Percentiles rank a stretch among this genome's conserved stretches.
These are phyloP conservation scores for Cyberlindnera japonica DNA, from an alignment of 805 yeast species.

Conservation along the genomic window DNA sequence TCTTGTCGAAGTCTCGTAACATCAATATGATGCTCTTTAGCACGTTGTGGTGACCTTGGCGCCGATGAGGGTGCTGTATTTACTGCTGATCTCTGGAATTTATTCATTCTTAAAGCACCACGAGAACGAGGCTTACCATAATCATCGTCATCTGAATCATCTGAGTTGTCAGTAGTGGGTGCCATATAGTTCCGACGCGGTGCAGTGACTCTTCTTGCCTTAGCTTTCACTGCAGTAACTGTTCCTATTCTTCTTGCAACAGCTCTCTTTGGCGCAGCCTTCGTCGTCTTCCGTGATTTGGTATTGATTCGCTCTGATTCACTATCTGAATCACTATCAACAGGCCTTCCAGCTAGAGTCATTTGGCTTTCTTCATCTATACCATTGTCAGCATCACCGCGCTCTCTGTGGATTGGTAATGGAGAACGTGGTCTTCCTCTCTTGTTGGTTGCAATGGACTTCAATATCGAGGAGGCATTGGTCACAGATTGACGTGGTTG, in stretches of 20 bases:
- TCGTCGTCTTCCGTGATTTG: background rate
- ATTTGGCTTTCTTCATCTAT: background rate
- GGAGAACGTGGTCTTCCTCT: slow-evolving; percentile 3
- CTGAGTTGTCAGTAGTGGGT: slow-evolving; percentile 7
- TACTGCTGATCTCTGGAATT: slow-evolving; percentile 10
- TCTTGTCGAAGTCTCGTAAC: slow-evolving; percentile 19
- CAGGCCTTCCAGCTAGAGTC: slow-evolving; percentile 7
- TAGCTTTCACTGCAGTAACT: slow-evolving; percentile 6
- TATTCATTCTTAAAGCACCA: slow-evolving; percentile 8
- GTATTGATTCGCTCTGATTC: slow-evolving; percentile 2
- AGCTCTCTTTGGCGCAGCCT: background rate
- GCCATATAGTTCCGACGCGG: slow-evolving; percentile 2
- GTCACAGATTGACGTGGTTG: slow-evolving; percentile 9
- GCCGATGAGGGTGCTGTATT: background rate
- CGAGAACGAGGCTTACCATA: slow-evolving; percentile 1
- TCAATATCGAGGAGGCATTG: slow-evolving; percentile 9
- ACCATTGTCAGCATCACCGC: slow-evolving; percentile 5
- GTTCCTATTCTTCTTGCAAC: background rate
- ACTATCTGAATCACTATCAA: slow-evolving; percentile 9
- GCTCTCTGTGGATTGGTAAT: background rate
- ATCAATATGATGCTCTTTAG: slow-evolving; percentile 16
- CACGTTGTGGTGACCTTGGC: slow-evolving; percentile 1
- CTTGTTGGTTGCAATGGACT: slow-evolving; percentile 17
- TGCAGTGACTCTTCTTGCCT: slow-evolving; percentile 6
- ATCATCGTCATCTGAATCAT: slow-evolving; percentile 5